A percentile compares a stretch with the other conserved stretches of the same genome.
These are phyloP conservation scores for Backusella psychrophila DNA, from an alignment of 192 early-diverging fungal genomes.

Conservation along the genomic window DNA sequence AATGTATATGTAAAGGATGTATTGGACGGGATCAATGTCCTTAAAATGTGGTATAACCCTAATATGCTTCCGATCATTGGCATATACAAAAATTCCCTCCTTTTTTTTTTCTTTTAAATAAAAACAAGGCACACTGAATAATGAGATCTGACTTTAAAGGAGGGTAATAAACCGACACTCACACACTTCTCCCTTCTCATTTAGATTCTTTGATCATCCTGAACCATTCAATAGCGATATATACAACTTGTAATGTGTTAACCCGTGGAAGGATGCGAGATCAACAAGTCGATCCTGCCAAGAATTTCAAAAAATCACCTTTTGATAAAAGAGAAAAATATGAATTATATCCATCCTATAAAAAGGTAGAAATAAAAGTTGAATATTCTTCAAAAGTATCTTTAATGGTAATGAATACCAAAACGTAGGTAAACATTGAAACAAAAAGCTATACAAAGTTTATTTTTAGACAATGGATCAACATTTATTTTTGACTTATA, in stretches of 20 bases:
- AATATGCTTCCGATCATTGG: background rate
- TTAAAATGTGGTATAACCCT: background rate
- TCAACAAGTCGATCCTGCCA: background rate
- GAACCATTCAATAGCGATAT: background rate
- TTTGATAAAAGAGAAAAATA: no score
- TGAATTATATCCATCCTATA: no score
- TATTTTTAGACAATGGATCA: background rate
- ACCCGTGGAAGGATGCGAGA: background rate
- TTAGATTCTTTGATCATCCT: background rate
- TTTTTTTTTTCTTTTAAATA: background rate
- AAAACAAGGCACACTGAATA: background rate
- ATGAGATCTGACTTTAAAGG: background rate
- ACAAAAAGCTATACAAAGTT: background rate
- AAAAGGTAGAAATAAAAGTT: background rate
- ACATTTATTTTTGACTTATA: background rate
- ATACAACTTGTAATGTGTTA: background rate
- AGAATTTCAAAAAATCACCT: background rate
- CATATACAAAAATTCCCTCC: background rate
- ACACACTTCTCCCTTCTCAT: background rate
- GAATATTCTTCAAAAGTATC: background rate
- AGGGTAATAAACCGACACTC: background rate
- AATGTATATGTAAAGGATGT: background rate
- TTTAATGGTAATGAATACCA: background rate
- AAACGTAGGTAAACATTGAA: background rate
- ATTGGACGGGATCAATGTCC: background rate